These are phyloP conservation scores for Cryptococcus hybrid DNA, from an alignment of 1,284 basidiomycete genomes.

Conservation along the genomic window DNA sequence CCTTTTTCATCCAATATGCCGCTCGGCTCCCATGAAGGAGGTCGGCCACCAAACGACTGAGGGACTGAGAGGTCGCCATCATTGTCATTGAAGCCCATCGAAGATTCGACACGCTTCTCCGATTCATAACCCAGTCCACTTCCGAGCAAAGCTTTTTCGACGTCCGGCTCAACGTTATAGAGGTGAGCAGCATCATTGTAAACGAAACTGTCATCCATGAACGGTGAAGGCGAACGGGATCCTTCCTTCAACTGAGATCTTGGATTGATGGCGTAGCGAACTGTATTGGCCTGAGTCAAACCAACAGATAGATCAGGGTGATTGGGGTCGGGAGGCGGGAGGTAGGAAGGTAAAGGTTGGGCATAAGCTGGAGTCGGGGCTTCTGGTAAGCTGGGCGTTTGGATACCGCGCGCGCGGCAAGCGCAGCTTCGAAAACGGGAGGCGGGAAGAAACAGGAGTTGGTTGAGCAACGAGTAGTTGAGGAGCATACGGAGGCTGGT, in stretches of 20 bases:
- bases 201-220: slow-evolving; percentile 23
- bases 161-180: slow-evolving; percentile 9
- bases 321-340: slow-evolving; percentile 41
- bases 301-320: slow-evolving; percentile 40
- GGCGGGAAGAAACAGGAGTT: too few species aligned
- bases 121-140: slow-evolving; percentile 4
- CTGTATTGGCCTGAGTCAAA: slow-evolving; percentile 29
- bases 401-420: too few species aligned
- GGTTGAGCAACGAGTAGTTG: too few species aligned
- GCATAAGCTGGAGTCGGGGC: background rate
- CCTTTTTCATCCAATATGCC: background rate
- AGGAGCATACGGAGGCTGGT: too few species aligned
- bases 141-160: slow-evolving; percentile 34
- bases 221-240: slow-evolving; percentile 38
- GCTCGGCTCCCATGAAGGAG: background rate
- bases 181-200: background rate
- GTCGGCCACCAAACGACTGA: background rate
- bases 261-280: slow-evolving; percentile 23
- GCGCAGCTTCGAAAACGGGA: too few species aligned
- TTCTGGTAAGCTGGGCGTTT: background rate
- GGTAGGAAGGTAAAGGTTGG: slow-evolving; percentile 35
- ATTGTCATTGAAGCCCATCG: slow-evolving; percentile 14
- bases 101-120: background rate
- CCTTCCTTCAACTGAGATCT: slow-evolving; percentile 9
- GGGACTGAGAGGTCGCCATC: slow-evolving; percentile 26